A percentile compares a stretch with the other conserved stretches of the same genome.
phyloP scores from a whole-genome alignment of 2,329 filamentous ascomycete species.

The Cladophialophora psammophila region DNA sequence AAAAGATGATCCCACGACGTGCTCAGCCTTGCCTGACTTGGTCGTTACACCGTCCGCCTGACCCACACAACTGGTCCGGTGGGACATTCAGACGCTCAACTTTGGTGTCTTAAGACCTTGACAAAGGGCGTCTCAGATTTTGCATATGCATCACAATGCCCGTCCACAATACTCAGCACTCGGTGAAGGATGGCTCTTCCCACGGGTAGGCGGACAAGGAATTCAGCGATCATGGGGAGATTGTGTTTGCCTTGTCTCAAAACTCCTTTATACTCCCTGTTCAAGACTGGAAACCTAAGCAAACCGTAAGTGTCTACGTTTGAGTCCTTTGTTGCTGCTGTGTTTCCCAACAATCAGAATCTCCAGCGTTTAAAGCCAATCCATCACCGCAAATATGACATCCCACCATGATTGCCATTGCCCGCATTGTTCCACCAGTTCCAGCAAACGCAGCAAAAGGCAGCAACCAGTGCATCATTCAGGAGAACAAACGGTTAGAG shows the following conservation, averaged over 20 bases:
- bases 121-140: conserved; percentile 10
- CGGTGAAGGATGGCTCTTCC: neutral
- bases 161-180: conserved; percentile 3
- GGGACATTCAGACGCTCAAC: conserved; percentile 10
- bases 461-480: conserved; percentile 2
- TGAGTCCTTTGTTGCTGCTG: neutral
- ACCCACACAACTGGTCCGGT: conserved; percentile 19
- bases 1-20: neutral
- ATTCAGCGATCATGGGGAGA: neutral
- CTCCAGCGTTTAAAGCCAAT: conserved; percentile 6
- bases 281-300: neutral
- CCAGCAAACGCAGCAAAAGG: conserved; percentile 17
- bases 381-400: neutral
- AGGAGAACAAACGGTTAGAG: conserved; percentile 14
- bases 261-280: conserved; percentile 2
- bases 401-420: conserved; percentile 18
- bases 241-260: conserved; percentile 15
- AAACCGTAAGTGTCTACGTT: conserved; percentile 8
- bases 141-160: conserved; percentile 19
- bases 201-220: neutral
- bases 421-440: conserved; percentile 18
- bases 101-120: conserved; percentile 16
- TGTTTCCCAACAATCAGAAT: neutral
- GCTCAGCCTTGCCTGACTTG: conserved; percentile 5
- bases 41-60: conserved; percentile 23